These are phyloP conservation scores for Begonia loranthoides DNA, from an alignment of 306 rosid genomes.

Conservation along the genomic window DNA sequence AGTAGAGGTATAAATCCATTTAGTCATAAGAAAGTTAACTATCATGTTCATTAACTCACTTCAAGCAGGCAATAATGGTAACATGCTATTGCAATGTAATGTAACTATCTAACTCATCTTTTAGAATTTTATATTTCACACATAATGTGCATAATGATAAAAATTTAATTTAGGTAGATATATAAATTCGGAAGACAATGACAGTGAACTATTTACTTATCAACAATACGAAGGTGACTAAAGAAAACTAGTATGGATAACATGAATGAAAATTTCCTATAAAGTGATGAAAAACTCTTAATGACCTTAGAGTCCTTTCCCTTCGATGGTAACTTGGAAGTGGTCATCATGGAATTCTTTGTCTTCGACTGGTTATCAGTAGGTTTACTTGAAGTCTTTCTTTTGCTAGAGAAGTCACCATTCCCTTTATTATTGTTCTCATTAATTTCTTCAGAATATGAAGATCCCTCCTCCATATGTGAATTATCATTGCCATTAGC, in stretches of 20 bases:
- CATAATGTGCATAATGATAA: no score
- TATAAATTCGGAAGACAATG: no score
- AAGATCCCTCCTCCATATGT: conserved; percentile 26
- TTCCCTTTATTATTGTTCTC: conserved; percentile 25
- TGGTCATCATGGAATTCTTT: conserved; percentile 32
- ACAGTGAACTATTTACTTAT: no score
- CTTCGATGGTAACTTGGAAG: conserved; percentile 38
- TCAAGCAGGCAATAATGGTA: no score
- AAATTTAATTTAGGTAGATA: no score
- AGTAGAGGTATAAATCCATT: no score
- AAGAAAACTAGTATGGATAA: not conserved
- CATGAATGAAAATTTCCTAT: not conserved
- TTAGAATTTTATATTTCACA: no score
- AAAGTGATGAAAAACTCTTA: conserved; percentile 6
- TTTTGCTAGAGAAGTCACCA: conserved; percentile 21
- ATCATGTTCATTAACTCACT: no score
- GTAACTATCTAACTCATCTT: no score
- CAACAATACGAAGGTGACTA: no score
- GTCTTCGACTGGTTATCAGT: conserved; percentile 29
- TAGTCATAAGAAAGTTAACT: no score
- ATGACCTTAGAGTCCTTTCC: conserved; percentile 75
- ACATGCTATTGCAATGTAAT: no score
- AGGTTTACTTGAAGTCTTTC: conserved; percentile 27
- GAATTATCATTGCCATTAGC: conserved; percentile 18
- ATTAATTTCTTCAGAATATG: conserved; percentile 12